Evolutionary conservation across 352 stramenopile species (phyloP), one percentile per base, ranked within the genome.

Genomic region (Globisporangium spiculum): DNA sequence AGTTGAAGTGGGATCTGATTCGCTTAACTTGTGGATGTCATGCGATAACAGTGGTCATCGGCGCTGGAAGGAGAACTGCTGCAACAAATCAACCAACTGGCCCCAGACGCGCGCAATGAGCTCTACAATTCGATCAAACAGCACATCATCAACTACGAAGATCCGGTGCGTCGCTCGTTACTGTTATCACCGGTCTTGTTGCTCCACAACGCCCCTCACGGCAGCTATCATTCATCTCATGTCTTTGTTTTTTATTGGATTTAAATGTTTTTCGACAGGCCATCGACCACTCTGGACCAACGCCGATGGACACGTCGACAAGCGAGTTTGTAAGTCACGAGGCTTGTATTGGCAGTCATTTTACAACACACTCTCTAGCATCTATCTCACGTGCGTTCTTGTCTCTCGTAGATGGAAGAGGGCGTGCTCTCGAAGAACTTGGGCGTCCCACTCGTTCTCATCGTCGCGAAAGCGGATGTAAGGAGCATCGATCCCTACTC

Each of bases 391-490:
- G 14, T 34, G 22, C 20, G 12, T 30, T 55, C 16, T 57, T 57
- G 30, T 57, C 16, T 16, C 6, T 64, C 22, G 53, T 68, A 91
- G 82, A 79, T 93, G 82, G 74, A 91, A 70, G 85, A 92, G 69
- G 87, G 87, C 24, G 84, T 91, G 59, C 59, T 95, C 59, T 79
- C 80, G 20, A 93, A 92, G 68, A 95, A 95, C 52, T 56, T 92
- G 36, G 88, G 88, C 22, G 84, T 94, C 4, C 88, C 88, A 18
- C 68, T 95, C 8, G 64, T 95, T 7, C 50, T 95, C 48, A 67
- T 93, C 60, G 84, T 94, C 20, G 80, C 84, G 16, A 95, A 95
- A 68, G 79, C 84, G 16, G 88, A 95, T 71, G 88, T 94, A 50
- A 46, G 75, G 14, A 7, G 38, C 38, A 46, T 18, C 46, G 83